These are phyloP conservation scores for Aspergillus fischeri DNA, from an alignment of 2,329 filamentous ascomycete genomes.

Conservation along the genomic window DNA sequence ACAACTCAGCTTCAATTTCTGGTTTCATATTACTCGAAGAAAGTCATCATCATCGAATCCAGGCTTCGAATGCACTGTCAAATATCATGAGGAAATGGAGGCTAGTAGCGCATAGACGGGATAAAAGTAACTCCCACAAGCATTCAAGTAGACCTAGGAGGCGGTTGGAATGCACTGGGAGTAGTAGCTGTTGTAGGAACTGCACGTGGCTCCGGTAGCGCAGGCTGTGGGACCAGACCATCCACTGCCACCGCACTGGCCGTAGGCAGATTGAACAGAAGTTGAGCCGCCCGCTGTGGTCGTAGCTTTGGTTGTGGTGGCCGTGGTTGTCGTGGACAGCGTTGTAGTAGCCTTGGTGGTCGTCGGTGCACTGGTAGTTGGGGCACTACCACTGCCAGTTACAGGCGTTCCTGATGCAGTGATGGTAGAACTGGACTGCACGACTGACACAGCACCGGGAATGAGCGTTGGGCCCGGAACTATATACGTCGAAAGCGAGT, in stretches of 20 bases:
- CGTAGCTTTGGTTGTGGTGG: neutral
- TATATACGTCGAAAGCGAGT: slow-evolving; percentile 10
- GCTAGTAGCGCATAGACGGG: too few relatives aligned
- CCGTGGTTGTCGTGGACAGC: neutral
- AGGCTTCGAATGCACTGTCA: too few relatives aligned
- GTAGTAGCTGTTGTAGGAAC: neutral
- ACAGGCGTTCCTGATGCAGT: slow-evolving; percentile 4
- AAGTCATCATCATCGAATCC: too few relatives aligned
- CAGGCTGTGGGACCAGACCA: neutral
- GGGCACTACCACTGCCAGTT: neutral
- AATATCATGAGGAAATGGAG: too few relatives aligned
- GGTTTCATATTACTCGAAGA: too few relatives aligned
- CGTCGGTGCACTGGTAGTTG: neutral
- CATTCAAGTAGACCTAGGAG: neutral
- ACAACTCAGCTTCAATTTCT: too few relatives aligned
- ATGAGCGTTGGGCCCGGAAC: slow-evolving; percentile 15
- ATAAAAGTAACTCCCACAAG: too few relatives aligned
- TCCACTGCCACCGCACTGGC: neutral
- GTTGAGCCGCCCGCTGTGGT: neutral
- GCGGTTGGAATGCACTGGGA: neutral
- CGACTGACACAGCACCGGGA: slow-evolving; percentile 8
- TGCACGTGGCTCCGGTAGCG: neutral
- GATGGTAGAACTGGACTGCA: slow-evolving; percentile 14
- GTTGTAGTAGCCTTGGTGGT: neutral
- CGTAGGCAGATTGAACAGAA: neutral